Percentiles rank a stretch among this genome's conserved stretches.
phyloP scores from a whole-genome alignment of 2,329 filamentous ascomycete species.

The Onygena corvina region DNA sequence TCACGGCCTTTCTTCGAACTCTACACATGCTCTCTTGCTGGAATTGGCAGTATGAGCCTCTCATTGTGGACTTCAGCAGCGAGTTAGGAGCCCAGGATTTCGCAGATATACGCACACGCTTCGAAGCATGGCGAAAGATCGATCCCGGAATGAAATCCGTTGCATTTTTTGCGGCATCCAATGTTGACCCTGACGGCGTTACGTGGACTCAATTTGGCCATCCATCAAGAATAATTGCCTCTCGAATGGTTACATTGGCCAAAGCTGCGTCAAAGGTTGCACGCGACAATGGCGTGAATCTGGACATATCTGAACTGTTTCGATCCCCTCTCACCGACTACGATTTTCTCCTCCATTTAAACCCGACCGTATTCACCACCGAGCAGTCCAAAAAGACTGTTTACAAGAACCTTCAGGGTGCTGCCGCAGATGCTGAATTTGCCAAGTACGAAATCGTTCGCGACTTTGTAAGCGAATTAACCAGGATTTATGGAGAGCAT shows the following conservation, averaged over 20 bases:
- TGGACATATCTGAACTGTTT: conserved; percentile 56
- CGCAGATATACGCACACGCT: conserved; percentile 53
- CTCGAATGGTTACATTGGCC: conserved; percentile 69
- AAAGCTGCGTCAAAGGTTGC: conserved; percentile 59
- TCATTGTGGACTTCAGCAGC: conserved; percentile 62
- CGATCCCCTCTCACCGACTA: conserved; percentile 62
- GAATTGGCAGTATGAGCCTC: conserved; percentile 79
- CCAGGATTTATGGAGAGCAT: conserved; percentile 52
- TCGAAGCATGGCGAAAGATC: conserved; percentile 74
- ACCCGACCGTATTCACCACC: conserved; percentile 39
- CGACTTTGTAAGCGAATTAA: conserved; percentile 56
- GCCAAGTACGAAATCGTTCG: conserved; percentile 50
- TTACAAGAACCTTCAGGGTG: conserved; percentile 70
- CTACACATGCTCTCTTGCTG: conserved; percentile 70
- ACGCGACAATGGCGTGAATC: conserved; percentile 39
- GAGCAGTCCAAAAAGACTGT: conserved; percentile 19
- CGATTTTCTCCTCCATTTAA: conserved; percentile 70
- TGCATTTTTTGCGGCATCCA: conserved; percentile 68
- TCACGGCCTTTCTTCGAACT: conserved; percentile 69
- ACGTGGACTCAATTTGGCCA: conserved; percentile 61
- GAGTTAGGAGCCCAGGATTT: conserved; percentile 52
- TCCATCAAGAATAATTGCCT: conserved; percentile 71
- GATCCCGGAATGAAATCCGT: conserved; percentile 80
- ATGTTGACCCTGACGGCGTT: conserved; percentile 62
- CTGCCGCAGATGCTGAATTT: conserved; percentile 32